Percentiles rank a stretch among this genome's conserved stretches.
phyloP scores from a whole-genome alignment of 441 rosid genomes.

The Arabidopsis hybrid region DNA sequence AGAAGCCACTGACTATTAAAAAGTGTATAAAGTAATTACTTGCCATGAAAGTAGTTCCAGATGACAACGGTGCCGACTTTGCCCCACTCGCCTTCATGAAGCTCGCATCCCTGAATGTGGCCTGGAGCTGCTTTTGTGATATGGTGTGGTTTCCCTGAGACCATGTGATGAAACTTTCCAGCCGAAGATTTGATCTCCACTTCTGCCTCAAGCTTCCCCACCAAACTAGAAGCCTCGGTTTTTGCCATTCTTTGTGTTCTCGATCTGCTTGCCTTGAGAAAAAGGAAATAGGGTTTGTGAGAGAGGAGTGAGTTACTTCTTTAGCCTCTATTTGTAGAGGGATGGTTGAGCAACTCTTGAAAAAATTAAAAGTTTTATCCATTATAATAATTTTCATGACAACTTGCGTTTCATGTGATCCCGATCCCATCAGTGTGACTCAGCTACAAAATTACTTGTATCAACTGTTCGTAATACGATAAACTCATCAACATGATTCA shows the following conservation, averaged over 20 bases:
- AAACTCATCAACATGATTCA: not conserved
- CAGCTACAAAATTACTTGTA: not conserved
- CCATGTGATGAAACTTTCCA: not conserved
- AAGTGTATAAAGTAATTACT: not conserved
- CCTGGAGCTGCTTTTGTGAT: constrained; percentile 43
- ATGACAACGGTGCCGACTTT: constrained; percentile 23
- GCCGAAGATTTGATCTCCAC: constrained; percentile 14
- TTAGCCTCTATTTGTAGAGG: not conserved
- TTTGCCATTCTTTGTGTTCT: not conserved
- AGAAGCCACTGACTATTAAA: not conserved
- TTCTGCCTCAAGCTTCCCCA: not conserved
- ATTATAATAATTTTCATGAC: not conserved
- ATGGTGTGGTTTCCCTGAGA: constrained; percentile 28
- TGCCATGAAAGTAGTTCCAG: constrained; percentile 20
- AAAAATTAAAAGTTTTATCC: not conserved
- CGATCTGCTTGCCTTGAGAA: not conserved
- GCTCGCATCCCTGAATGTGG: constrained; percentile 33
- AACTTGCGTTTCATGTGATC: not conserved
- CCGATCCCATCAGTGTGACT: constrained; percentile 3
- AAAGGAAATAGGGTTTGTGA: not conserved
- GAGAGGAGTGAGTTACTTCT: not conserved
- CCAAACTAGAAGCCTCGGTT: not conserved
- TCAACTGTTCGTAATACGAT: not conserved
- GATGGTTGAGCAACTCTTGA: not conserved
- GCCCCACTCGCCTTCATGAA: constrained; percentile 44